Evolutionary conservation across 257 asterid species (phyloP).

Genomic region (Ophiorrhiza pumila): DNA sequence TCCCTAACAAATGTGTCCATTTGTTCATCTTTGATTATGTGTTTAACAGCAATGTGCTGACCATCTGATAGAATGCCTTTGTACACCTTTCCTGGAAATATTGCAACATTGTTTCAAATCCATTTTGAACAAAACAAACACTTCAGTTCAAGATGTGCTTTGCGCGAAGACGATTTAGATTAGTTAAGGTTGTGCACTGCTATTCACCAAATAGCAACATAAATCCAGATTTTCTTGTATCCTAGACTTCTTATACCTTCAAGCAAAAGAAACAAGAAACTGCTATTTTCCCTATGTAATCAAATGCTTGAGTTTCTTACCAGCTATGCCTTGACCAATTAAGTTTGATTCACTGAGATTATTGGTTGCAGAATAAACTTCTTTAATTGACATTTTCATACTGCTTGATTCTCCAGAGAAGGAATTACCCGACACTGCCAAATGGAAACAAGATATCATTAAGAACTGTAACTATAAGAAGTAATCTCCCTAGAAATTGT

Average conservation of each 20-base stretch:
- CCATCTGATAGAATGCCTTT: conserved; percentile 54
- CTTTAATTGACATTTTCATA: conserved; percentile 37
- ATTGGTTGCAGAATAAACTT: conserved; percentile 53
- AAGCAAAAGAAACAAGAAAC: neutral
- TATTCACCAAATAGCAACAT: neutral
- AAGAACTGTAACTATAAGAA: neutral
- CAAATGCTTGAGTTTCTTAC: conserved; percentile 23
- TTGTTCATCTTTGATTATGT: conserved; percentile 69
- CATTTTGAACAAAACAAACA: neutral
- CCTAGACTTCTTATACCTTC: neutral
- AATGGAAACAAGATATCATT: conserved; percentile 10
- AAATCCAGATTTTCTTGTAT: neutral
- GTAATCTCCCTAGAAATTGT: neutral
- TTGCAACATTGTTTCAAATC: conserved; percentile 7
- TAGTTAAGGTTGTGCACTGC: neutral
- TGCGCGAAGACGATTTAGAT: neutral
- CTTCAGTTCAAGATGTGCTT: neutral
- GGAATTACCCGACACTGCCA: conserved; percentile 29
- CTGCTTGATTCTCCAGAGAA: conserved; percentile 34
- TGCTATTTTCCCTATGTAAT: neutral
- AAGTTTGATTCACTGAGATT: conserved; percentile 58
- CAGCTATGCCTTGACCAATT: conserved; percentile 87
- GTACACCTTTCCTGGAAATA: conserved; percentile 64
- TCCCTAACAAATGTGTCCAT: conserved; percentile 80
- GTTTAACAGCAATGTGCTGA: conserved; percentile 59